phyloP scores from a whole-genome alignment of 2,329 filamentous ascomycete genomes.

The Diaporthe batatas region DNA sequence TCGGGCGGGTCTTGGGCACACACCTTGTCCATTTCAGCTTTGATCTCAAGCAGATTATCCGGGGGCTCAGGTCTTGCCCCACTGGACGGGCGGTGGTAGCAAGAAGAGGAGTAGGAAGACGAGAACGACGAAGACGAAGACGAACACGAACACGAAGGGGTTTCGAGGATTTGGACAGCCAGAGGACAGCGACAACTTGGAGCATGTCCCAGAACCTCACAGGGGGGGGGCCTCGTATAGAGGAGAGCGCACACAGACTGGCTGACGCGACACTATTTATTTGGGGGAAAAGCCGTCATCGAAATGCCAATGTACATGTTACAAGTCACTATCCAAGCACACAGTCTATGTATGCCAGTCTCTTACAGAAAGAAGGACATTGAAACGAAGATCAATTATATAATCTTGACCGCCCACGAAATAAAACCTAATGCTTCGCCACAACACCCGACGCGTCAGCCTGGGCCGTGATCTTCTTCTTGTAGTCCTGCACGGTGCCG shows the following conservation, averaged over 20 bases:
- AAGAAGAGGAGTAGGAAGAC: neutral
- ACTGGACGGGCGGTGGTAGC: neutral
- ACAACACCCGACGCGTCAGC: constrained; percentile 91
- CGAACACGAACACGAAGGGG: too few relatives aligned
- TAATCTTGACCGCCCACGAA: neutral
- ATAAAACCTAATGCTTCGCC: constrained; percentile 64
- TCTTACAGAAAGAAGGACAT: neutral
- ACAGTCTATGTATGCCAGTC: neutral
- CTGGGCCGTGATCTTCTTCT: constrained; percentile 93
- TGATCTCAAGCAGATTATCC: constrained; percentile 5
- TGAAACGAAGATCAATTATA: neutral
- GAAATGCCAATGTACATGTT: neutral
- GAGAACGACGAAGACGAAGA: neutral
- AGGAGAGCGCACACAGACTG: too few relatives aligned
- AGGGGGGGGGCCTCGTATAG: neutral
- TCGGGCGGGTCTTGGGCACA: neutral
- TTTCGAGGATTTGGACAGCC: neutral
- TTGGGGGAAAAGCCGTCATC: neutral
- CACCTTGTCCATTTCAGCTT: neutral
- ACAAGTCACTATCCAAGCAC: neutral
- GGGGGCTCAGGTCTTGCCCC: neutral
- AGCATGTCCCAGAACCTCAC: neutral
- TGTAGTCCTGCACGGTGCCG: constrained; percentile 95
- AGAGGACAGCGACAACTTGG: neutral
- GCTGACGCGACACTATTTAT: too few relatives aligned